Conservation (phyloP, 2,329 filamentous ascomycete species). For the Scytalidium sp. region DNA sequence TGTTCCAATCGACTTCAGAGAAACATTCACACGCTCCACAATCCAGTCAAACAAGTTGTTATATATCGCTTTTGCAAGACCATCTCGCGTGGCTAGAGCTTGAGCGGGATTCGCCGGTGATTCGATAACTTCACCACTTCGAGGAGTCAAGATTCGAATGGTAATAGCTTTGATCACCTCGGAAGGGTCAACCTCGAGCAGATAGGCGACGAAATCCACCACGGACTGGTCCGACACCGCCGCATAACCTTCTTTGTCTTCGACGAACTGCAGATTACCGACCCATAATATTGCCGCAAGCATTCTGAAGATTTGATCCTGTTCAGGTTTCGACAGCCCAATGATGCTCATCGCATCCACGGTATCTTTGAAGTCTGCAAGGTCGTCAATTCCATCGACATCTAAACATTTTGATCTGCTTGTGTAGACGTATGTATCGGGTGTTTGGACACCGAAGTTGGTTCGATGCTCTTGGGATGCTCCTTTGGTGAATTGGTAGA, state of each 20-base stretch:
- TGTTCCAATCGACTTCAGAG: conserved; percentile 72
- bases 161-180: conserved; percentile 86
- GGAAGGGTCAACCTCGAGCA: conserved; percentile 80
- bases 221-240: conserved; percentile 85
- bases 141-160: conserved; percentile 74
- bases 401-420: conserved; percentile 93
- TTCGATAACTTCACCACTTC: conserved; percentile 64
- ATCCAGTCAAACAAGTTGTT: conserved; percentile 99
- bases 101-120: conserved; percentile 84
- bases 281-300: conserved; percentile 89
- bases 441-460: conserved; percentile 85
- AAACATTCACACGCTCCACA: conserved; percentile 85
- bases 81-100: conserved; percentile 83
- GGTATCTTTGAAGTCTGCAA: conserved; percentile 85
- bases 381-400: conserved; percentile 90
- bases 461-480: conserved; percentile 84
- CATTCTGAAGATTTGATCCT: conserved; percentile 97
- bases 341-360: conserved; percentile 94
- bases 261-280: conserved; percentile 86
- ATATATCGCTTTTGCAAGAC: conserved; percentile 92
- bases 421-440: conserved; percentile 90
- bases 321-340: conserved; percentile 81
- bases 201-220: conserved; percentile 89
- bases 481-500: conserved; percentile 97
- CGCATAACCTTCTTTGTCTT: conserved; percentile 88